phyloP scores from a whole-genome alignment of 495 filamentous ascomycete genomes.

The Xylaria telfairii region DNA sequence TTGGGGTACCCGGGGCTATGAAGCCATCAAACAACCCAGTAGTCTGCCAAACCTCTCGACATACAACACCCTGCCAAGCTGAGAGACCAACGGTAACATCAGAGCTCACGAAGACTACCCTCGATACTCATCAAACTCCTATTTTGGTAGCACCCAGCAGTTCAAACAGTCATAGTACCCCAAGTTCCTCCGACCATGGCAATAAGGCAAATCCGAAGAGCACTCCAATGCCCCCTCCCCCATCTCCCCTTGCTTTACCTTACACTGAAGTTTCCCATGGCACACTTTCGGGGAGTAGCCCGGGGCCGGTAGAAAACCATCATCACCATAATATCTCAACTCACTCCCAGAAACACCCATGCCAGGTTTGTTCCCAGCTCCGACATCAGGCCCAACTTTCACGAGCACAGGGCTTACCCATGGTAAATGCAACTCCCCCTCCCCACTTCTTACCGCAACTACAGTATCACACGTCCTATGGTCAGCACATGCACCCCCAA shows the following conservation, averaged over 20 bases:
- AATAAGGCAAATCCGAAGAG: conserved; percentile 13
- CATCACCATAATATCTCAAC: conserved; percentile 15
- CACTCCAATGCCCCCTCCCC: conserved; percentile 32
- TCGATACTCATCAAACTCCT: background rate
- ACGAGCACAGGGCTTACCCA: conserved; percentile 33
- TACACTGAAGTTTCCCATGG: background rate
- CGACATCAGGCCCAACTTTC: conserved; percentile 34
- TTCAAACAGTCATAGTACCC: background rate
- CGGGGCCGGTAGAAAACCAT: background rate
- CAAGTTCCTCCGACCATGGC: background rate
- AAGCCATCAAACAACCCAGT: background rate
- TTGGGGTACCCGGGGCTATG: background rate
- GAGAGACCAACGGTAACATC: conserved; percentile 1
- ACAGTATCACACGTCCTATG: conserved; percentile 28
- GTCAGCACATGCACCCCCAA: conserved; percentile 33
- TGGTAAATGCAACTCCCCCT: conserved; percentile 30
- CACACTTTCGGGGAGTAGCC: background rate
- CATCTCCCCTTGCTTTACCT: conserved; percentile 3
- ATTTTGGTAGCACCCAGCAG: background rate
- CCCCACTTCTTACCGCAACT: conserved; percentile 34
- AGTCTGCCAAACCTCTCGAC: conserved; percentile 1
- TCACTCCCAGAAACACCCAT: conserved; percentile 32
- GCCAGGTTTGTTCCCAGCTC: conserved; percentile 34
- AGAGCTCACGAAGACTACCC: background rate
- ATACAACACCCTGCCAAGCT: background rate